Evolutionary conservation across 805 yeast species (phyloP).

Genomic region (Hanseniaspora valbyensis): DNA sequence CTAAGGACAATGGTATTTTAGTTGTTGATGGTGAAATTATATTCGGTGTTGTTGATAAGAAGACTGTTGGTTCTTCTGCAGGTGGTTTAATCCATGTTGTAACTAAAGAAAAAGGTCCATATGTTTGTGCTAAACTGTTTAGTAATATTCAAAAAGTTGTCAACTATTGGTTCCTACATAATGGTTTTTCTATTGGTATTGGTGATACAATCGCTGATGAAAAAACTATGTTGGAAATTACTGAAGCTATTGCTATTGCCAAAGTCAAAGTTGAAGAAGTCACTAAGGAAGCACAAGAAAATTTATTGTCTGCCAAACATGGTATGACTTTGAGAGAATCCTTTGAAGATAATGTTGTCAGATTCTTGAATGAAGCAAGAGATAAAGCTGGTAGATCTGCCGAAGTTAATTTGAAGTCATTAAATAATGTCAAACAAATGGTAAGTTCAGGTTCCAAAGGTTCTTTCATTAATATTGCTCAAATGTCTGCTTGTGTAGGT

Average conservation of each 20-base stretch:
- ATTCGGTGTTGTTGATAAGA: constrained; percentile 96
- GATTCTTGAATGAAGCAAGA: constrained; percentile 94
- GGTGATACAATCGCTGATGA: constrained; percentile 99
- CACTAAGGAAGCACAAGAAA: constrained; percentile 82
- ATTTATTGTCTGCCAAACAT: constrained; percentile 83
- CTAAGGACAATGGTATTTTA: constrained; percentile 91
- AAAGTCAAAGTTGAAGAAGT: constrained; percentile 90
- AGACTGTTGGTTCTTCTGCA: constrained; percentile 95
- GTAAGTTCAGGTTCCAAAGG: constrained; percentile 98
- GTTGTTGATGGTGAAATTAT: constrained; percentile 90
- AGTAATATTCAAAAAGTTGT: constrained; percentile 91
- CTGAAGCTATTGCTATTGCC: constrained; percentile 85
- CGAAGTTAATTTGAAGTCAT: constrained; percentile 86
- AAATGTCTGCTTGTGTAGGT: constrained; percentile 99
- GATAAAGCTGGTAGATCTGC: constrained; percentile 99
- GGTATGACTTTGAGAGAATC: constrained; percentile 99
- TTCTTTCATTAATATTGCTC: constrained; percentile 95
- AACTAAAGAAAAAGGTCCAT: constrained; percentile 94
- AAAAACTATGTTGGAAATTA: constrained; percentile 87
- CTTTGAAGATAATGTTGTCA: constrained; percentile 91
- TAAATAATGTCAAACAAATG: constrained; percentile 97
- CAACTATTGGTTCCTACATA: constrained; percentile 90
- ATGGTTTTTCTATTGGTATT: constrained; percentile 97
- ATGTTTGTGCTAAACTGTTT: constrained; percentile 76
- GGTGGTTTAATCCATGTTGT: constrained; percentile 97